phyloP scores from a whole-genome alignment of 768 basidiomycete genomes.

The Pisolithus orientalis region DNA sequence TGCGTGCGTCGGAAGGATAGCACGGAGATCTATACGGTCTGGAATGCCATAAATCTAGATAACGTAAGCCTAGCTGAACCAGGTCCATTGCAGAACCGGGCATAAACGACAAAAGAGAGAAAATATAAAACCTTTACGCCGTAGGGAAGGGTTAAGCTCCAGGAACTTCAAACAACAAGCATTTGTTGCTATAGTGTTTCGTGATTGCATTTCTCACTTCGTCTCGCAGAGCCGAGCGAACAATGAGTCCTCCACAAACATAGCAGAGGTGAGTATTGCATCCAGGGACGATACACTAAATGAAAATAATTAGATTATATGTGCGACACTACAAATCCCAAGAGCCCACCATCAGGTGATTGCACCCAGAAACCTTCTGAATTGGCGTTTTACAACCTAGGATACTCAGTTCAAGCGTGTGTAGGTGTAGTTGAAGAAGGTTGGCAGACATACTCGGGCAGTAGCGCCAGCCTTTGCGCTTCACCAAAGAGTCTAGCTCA shows the following conservation, averaged over 20 bases:
- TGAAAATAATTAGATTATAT: background rate
- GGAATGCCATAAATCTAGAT: no score
- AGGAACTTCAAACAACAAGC: constrained; percentile 32
- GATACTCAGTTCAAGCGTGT: background rate
- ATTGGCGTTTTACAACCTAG: constrained; percentile 44
- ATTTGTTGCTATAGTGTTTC: constrained; percentile 27
- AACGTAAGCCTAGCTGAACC: no score
- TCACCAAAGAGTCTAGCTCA: constrained; percentile 49
- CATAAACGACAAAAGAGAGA: no score
- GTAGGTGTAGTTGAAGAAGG: background rate
- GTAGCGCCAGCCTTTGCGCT: constrained; percentile 52
- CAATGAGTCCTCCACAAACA: constrained; percentile 41
- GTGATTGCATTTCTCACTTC: constrained; percentile 27
- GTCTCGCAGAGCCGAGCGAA: constrained; percentile 28
- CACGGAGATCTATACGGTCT: no score
- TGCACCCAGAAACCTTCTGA: constrained; percentile 46
- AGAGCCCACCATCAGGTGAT: constrained; percentile 49
- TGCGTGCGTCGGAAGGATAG: no score
- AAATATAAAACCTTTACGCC: no score
- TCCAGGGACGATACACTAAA: constrained; percentile 47
- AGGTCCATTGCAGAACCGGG: no score
- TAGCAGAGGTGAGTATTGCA: constrained; percentile 61
- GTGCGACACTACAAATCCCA: background rate
- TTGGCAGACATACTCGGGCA: constrained; percentile 44
- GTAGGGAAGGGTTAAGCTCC: background rate